Conservation (phyloP, 129 eudicot species). For the sunflower (Helianthus annuus) region HanXRQr2.0-SUNRISE NC_035435.2:140024540-140025039, state of each 20-base stretch:
- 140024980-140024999: background rate
- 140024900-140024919: slow-evolving; percentile 90
- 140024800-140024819: background rate
- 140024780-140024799: background rate
- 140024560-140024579: background rate
- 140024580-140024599: background rate
- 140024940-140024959: slow-evolving; percentile 29
- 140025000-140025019: background rate
- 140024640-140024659: background rate
- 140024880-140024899: slow-evolving; percentile 85
- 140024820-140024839: slow-evolving; percentile 30
- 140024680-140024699: background rate
- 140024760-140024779: background rate
- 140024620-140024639: background rate
- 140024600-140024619: background rate
- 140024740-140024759: background rate
- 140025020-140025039: background rate
- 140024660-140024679: background rate
- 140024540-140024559: background rate
- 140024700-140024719: background rate
- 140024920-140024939: slow-evolving; percentile 95
- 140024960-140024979: slow-evolving; percentile 4
- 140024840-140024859: slow-evolving; percentile 90
- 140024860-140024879: slow-evolving; percentile 94
- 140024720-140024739: slow-evolving; percentile 7